Base-by-base conservation (phyloP, 306 rosid species). In the Quercus aquifolioides region DNA sequence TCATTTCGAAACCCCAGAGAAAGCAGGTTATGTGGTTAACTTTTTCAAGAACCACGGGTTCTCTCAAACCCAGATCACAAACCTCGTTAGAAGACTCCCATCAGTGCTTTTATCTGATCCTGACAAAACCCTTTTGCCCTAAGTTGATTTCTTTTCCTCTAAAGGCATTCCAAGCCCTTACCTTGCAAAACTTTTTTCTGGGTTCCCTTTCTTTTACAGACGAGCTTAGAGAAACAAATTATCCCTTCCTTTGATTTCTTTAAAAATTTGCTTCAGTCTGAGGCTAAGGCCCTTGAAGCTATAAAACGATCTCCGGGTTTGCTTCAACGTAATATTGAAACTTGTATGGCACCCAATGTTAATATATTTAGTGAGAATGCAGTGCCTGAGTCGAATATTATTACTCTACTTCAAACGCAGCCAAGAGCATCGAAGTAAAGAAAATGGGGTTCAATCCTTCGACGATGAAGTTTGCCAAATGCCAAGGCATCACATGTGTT, bases 401-500 rank as follows among this genome's bases (percentile, higher is more conserved):
- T 13, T 19, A 1, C 21, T 4, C 31, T 74, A 14, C 73, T 82
- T 4, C n/a, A 18, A 35, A 14, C 26, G 8, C 54, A 3, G 57
- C 86, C 86, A 5, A 38, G 78, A 18, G 12, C 76, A 64, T 69
- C 83, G 76, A 79, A 75, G 33, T 92, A 0, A 86, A 69, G 76
- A 63, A 65, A 11, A 28, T 92, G 85, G 88, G 89, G 12, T 84
- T 92, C 67, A 28, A 76, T 55, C 18, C 84, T 75, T 74, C 55
- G 20, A 75, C 19, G 4, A 1, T 26, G 1, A 18, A 30, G 11
- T 87, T 90, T 58, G 17, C 54, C 15, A 3, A 10, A 15, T 58
- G 17, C 17, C 15, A 3, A 10, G 54, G 54, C 17, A 49, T 10
- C 1, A 49, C 4, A 2, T 2, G 54, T 49, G 13, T 10, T 49